phyloP scores from a whole-genome alignment of 768 basidiomycete species.

The Trametes punicea region DNA sequence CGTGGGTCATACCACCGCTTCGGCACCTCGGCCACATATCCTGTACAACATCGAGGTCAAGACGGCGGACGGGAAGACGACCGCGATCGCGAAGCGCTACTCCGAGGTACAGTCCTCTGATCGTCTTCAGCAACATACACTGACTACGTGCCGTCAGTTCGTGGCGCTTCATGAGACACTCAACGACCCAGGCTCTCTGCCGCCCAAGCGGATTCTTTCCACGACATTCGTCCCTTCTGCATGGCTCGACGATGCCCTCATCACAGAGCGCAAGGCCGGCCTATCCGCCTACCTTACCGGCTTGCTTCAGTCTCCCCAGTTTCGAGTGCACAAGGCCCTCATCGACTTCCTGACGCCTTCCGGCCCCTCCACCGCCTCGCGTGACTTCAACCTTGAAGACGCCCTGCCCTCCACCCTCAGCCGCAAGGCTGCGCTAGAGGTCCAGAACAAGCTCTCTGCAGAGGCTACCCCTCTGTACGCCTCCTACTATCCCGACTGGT shows the following conservation, averaged over 20 bases:
- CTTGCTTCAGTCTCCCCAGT: conserved; percentile 37
- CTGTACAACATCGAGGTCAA: conserved; percentile 41
- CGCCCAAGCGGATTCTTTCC: conserved; percentile 49
- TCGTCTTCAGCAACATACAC: not conserved
- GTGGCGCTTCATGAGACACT: conserved; percentile 40
- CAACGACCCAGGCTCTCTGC: conserved; percentile 39
- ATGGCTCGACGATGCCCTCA: conserved; percentile 52
- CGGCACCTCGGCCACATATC: conserved; percentile 44
- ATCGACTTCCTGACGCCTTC: conserved; percentile 38
- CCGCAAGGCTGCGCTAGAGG: conserved; percentile 33
- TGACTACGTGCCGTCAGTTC: conserved; percentile 30
- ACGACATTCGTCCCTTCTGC: conserved; percentile 48
- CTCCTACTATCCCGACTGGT: conserved; percentile 54
- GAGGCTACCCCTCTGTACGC: conserved; percentile 37
- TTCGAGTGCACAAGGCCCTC: conserved; percentile 34
- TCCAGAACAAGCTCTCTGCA: conserved; percentile 22
- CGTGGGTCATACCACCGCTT: conserved; percentile 44
- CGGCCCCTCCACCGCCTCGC: conserved; percentile 15
- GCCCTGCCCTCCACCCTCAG: conserved; percentile 46
- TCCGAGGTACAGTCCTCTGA: conserved; percentile 39
- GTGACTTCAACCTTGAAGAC: conserved; percentile 42
- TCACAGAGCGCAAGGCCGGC: conserved; percentile 49
- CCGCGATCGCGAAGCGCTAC: conserved; percentile 36
- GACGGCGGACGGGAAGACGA: conserved; percentile 33
- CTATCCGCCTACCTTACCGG: conserved; percentile 41